Evolutionary conservation across 805 yeast species (phyloP), one percentile per base, ranked within the genome.

Genomic region (Starmerella khaoyaiensis): DNA sequence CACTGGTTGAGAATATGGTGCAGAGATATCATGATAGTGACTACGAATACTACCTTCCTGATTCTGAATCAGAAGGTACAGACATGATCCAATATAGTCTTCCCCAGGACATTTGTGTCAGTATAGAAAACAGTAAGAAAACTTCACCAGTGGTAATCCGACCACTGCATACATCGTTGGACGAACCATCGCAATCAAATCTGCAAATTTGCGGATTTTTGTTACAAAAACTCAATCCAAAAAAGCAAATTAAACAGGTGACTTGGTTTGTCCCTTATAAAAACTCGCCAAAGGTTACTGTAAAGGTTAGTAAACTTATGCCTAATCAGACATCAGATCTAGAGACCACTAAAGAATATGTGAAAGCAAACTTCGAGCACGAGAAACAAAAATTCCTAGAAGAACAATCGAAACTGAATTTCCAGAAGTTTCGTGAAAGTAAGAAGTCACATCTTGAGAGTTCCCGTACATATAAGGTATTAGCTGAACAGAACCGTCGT

Each of bases 61-160:
- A 28, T 8, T 15, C 4, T 6, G 23, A 21, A 4, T 29, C 36
- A 3, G 39, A 36, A 22, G 31, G 27, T 16, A 27, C 27, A 3
- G 19, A 16, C 16, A 36, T 74, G 36, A 69, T 80, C 39, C 73
- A 72, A 52, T 68, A 71, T 48, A 80, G 86, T 1, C 67, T 69
- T 43, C 74, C 72, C 19, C 69, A 69, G 40, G 76, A 79, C 53
- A 60, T 78, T 4, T 80, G 93, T 64, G 80, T 81, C 51, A 93
- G 79, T 55, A 83, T 77, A 6, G 86, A 78, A 47, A 76, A 75
- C 46, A 62, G 72, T 33, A 75, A 83, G 4, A 74, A 83, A 30
- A 90, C 86, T 0, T n/a, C n/a, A n/a, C 93, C 81, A 53, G 67
- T 81, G 8, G 81, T 81, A 49, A 59, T 79, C 20, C 68, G 81